Percentiles rank a stretch among this genome's conserved stretches.
phyloP scores from a whole-genome alignment of 768 basidiomycete species.

The Auriscalpium microsporum region DNA sequence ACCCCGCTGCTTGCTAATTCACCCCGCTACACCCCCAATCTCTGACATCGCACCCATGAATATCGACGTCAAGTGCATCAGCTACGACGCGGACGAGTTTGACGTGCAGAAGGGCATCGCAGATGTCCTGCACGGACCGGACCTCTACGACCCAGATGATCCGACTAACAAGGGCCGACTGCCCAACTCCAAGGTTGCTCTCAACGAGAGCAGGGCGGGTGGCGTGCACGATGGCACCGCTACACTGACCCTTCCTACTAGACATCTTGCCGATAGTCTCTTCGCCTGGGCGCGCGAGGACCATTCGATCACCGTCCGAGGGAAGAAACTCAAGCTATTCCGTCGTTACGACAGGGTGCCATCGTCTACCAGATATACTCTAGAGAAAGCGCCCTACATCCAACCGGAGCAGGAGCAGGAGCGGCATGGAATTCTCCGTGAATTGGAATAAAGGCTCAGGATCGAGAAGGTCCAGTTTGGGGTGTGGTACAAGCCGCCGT shows the following conservation, averaged over 20 bases:
- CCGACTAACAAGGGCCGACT: slow-evolving; percentile 18
- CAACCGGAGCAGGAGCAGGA: slow-evolving; percentile 23
- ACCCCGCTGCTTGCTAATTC: too few relatives aligned
- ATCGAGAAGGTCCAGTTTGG: slow-evolving; percentile 65
- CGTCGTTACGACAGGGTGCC: neutral
- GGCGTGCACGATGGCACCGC: slow-evolving; percentile 51
- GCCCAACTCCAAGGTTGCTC: slow-evolving; percentile 54
- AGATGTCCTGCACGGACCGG: slow-evolving; percentile 45
- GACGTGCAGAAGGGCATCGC: slow-evolving; percentile 51
- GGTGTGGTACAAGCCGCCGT: slow-evolving; percentile 33
- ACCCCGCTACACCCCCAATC: neutral
- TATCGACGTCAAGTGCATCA: slow-evolving; percentile 26
- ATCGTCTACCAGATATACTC: slow-evolving; percentile 6
- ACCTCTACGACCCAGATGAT: slow-evolving; percentile 32
- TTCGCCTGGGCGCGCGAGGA: slow-evolving; percentile 31
- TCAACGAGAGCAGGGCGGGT: slow-evolving; percentile 43
- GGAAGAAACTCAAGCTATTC: neutral
- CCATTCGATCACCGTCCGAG: slow-evolving; percentile 12
- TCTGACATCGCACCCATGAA: slow-evolving; percentile 24
- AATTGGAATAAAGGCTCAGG: slow-evolving; percentile 41
- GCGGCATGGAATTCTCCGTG: slow-evolving; percentile 28
- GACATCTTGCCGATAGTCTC: slow-evolving; percentile 36
- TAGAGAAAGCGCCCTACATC: slow-evolving; percentile 26
- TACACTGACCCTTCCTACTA: slow-evolving; percentile 22
- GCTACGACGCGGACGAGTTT: slow-evolving; percentile 38